These are phyloP conservation scores for Coniochaeta hoffmannii DNA, from an alignment of 2,329 filamentous ascomycete species.

Conservation along the genomic window DNA sequence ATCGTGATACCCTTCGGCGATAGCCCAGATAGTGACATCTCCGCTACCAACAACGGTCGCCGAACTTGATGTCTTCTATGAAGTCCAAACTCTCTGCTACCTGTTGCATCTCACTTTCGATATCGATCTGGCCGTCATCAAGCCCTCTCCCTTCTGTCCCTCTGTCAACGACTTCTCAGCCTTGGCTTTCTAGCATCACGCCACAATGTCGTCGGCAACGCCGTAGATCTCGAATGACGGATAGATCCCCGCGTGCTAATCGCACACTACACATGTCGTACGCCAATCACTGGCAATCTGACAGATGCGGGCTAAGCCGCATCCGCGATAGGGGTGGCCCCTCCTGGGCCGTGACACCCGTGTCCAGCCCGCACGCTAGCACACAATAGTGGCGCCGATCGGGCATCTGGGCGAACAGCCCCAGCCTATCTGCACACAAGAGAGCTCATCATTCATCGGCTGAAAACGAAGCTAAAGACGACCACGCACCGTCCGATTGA, in stretches of 20 bases:
- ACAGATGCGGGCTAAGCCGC: background rate
- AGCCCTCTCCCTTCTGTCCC: no score
- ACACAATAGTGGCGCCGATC: background rate
- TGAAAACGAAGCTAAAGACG: background rate
- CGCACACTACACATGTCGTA: background rate
- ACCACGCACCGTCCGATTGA: background rate
- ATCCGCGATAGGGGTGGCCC: background rate
- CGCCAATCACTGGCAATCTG: background rate
- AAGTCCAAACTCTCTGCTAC: no score
- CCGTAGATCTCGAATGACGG: background rate
- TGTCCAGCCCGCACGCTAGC: background rate
- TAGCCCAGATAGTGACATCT: no score
- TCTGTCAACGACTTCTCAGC: no score
- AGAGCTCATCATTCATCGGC: no score
- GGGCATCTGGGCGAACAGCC: background rate
- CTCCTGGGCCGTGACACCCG: background rate
- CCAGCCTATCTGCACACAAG: background rate
- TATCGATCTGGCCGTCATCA: no score
- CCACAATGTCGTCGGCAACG: background rate
- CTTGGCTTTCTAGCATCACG: no score
- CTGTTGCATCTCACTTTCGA: no score
- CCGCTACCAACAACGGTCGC: no score
- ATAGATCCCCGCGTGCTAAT: background rate
- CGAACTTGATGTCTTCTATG: no score
- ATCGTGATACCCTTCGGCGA: no score